These are phyloP conservation scores for Rhizopus delemar DNA, from an alignment of 371 early-diverging fungal species.

Conservation along the genomic window DNA sequence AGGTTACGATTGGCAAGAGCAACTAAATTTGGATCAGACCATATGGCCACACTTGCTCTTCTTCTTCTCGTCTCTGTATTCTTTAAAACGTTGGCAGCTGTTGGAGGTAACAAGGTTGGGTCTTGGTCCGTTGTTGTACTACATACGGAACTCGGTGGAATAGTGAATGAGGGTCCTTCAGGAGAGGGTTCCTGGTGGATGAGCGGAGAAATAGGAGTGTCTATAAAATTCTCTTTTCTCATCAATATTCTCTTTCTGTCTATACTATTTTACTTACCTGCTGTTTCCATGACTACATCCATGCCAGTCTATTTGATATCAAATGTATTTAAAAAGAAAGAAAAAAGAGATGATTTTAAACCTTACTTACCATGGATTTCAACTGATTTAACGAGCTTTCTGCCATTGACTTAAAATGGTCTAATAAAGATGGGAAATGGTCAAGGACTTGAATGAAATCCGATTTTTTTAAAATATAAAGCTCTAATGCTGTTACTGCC, in stretches of 20 bases:
- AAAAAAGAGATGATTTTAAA: background rate
- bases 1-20: constrained; percentile 45
- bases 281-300: background rate
- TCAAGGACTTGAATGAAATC: constrained; percentile 50
- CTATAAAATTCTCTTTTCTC: background rate
- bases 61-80: constrained; percentile 51
- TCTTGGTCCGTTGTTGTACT: constrained; percentile 51
- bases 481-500: constrained; percentile 58
- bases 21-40: constrained; percentile 74
- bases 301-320: background rate
- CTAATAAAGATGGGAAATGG: constrained; percentile 41
- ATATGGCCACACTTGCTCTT: constrained; percentile 80
- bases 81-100: constrained; percentile 30
- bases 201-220: constrained; percentile 3
- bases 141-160: constrained; percentile 36
- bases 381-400: constrained; percentile 22
- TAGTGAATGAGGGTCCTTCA: constrained; percentile 11
- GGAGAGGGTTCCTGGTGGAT: constrained; percentile 1
- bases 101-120: constrained; percentile 37
- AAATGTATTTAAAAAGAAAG: background rate
- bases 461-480: constrained; percentile 52
- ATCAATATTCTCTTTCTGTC: background rate
- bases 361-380: constrained; percentile 27
- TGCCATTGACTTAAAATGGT: constrained; percentile 34
- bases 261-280: too few species aligned